Percentiles rank a stretch among this genome's conserved stretches.
Conservation (phyloP, 495 filamentous ascomycete species). For the Xylaria sp. region DNA sequence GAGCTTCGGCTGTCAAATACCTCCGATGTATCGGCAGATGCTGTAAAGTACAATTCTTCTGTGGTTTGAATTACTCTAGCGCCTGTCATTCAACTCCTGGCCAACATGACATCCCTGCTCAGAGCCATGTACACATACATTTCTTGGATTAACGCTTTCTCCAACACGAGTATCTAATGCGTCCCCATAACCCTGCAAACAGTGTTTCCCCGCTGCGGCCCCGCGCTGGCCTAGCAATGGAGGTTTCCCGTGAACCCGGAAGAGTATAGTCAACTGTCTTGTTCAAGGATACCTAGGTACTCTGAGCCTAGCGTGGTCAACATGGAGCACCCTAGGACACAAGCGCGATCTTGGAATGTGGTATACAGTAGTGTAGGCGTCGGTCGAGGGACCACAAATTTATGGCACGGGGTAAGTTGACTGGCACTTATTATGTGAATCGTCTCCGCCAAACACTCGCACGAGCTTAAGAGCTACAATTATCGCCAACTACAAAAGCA, state of each 20-base stretch:
- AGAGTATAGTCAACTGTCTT: slow-evolving; percentile 21
- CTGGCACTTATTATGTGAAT: slow-evolving; percentile 24
- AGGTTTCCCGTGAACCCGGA: slow-evolving; percentile 26
- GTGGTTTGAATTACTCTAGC: background rate
- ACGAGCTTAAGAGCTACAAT: slow-evolving; percentile 3
- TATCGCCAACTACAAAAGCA: slow-evolving; percentile 4
- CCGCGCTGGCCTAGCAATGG: slow-evolving; percentile 27
- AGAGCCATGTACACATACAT: slow-evolving; percentile 13
- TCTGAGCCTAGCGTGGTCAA: slow-evolving; percentile 19
- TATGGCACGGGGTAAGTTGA: slow-evolving; percentile 19
- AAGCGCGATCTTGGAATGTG: slow-evolving; percentile 25
- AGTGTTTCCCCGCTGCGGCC: slow-evolving; percentile 29
- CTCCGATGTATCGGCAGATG: background rate
- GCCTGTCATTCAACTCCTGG: slow-evolving; percentile 11
- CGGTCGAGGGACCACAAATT: slow-evolving; percentile 18
- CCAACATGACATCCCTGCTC: slow-evolving; percentile 21
- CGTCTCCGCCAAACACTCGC: slow-evolving; percentile 16
- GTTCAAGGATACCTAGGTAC: slow-evolving; percentile 2
- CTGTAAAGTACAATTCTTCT: background rate
- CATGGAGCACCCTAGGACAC: slow-evolving; percentile 25
- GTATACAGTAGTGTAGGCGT: slow-evolving; percentile 1
- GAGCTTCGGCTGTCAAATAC: slow-evolving; percentile 14
- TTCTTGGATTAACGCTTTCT: slow-evolving; percentile 19
- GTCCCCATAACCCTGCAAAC: slow-evolving; percentile 22
- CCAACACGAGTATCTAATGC: slow-evolving; percentile 26